A percentile compares a stretch with the other conserved stretches of the same genome.
These are phyloP conservation scores for Phytophthora melonis DNA, from an alignment of 352 stramenopile species.

Conservation along the genomic window DNA sequence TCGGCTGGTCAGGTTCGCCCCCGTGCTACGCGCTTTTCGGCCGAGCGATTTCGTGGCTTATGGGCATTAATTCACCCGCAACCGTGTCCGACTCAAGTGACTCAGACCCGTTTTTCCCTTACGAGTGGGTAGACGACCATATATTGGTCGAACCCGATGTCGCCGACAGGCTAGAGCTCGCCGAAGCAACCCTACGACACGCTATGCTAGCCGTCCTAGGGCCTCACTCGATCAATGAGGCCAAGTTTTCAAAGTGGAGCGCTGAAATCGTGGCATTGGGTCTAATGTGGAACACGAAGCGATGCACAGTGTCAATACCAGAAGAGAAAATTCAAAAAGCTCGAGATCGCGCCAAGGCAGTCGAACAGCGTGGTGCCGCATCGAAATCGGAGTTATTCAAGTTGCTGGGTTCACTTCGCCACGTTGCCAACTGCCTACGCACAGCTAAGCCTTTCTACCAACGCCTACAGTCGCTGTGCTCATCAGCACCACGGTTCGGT, in stretches of 20 bases:
- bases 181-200: slow-evolving; percentile 19
- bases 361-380: background rate
- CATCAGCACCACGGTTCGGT: background rate
- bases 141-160: slow-evolving; percentile 30
- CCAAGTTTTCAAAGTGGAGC: slow-evolving; percentile 32
- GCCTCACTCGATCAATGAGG: slow-evolving; percentile 34
- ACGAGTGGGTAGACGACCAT: slow-evolving; percentile 36
- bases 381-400: slow-evolving; percentile 22
- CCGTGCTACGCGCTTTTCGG: too few species aligned
- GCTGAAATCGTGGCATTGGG: slow-evolving; percentile 19
- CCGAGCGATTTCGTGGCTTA: too few species aligned
- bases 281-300: slow-evolving; percentile 22
- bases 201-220: slow-evolving; percentile 38
- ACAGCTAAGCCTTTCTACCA: slow-evolving; percentile 35
- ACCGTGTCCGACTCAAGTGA: too few species aligned
- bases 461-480: slow-evolving; percentile 12
- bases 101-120: too few species aligned
- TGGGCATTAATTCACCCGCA: too few species aligned
- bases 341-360: background rate
- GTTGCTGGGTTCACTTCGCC: slow-evolving; percentile 33
- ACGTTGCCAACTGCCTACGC: slow-evolving; percentile 30
- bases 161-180: slow-evolving; percentile 5
- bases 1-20: too few species aligned
- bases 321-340: slow-evolving; percentile 30
- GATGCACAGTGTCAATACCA: slow-evolving; percentile 29